Evolutionary conservation across 208 protist species (phyloP).

Genomic region (Trypanosoma cruzi): DNA sequence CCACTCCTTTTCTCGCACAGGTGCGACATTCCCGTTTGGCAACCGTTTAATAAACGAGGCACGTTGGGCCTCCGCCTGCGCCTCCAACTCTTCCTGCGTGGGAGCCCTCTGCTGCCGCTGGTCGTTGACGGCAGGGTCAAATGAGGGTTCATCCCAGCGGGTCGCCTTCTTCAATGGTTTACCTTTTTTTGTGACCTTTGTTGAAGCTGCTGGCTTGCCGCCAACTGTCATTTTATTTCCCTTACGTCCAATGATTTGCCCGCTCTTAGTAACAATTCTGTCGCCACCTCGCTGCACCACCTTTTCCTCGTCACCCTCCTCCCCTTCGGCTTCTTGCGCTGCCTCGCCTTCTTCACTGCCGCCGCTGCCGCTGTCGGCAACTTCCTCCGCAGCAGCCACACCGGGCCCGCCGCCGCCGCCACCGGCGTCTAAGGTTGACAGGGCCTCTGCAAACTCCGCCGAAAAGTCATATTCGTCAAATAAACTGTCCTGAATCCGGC

Average conservation of each 20-base stretch:
- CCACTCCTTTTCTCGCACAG: slow-evolving; percentile 84
- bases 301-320: slow-evolving; percentile 20
- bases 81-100: slow-evolving; percentile 72
- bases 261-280: slow-evolving; percentile 61
- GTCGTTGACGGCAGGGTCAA: slow-evolving; percentile 40
- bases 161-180: slow-evolving; percentile 65
- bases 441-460: slow-evolving; percentile 42
- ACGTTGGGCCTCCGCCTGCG: slow-evolving; percentile 66
- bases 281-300: slow-evolving; percentile 27
- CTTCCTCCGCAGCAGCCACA: neutral
- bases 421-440: slow-evolving; percentile 53
- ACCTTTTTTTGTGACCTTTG: slow-evolving; percentile 37
- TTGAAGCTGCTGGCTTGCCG: slow-evolving; percentile 4
- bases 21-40: slow-evolving; percentile 59
- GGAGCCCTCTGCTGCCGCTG: slow-evolving; percentile 38
- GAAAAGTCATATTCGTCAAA: slow-evolving; percentile 56
- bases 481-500: slow-evolving; percentile 12
- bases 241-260: slow-evolving; percentile 54
- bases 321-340: slow-evolving; percentile 1
- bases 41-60: slow-evolving; percentile 77
- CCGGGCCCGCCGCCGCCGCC: slow-evolving; percentile 38
- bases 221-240: slow-evolving; percentile 23
- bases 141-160: slow-evolving; percentile 46
- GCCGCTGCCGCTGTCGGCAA: slow-evolving; percentile 16
- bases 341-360: slow-evolving; percentile 25